Evolutionary conservation across 208 protist genomes (phyloP).

Genomic region (Trypanosoma grayi): DNA sequence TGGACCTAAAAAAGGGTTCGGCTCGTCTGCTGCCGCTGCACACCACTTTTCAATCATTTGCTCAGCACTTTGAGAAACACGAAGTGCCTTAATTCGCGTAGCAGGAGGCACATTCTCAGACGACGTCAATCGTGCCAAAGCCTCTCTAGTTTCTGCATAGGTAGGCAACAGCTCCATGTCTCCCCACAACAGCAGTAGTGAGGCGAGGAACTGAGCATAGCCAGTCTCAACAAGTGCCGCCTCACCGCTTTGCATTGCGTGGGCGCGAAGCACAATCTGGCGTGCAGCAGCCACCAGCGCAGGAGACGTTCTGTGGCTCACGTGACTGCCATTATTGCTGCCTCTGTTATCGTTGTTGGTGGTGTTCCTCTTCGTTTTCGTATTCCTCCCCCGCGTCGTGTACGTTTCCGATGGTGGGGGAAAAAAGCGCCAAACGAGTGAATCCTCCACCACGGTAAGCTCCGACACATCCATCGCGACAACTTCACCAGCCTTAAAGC

Average conservation of each 20-base stretch:
- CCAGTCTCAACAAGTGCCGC: constrained; percentile 1
- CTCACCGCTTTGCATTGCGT: constrained; percentile 1
- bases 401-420: constrained; percentile 1
- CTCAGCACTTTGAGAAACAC: constrained; percentile 2
- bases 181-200: constrained; percentile 10
- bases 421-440: constrained; percentile 14
- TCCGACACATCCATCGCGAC: constrained; percentile 25
- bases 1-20: background rate
- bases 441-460: constrained; percentile 10
- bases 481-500: constrained; percentile 13
- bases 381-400: background rate
- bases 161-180: constrained; percentile 14
- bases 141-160: background rate
- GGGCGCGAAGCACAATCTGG: constrained; percentile 17
- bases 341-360: background rate
- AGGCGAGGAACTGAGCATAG: constrained; percentile 20
- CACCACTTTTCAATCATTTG: constrained; percentile 1
- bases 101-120: background rate
- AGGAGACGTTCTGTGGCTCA: background rate
- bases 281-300: background rate
- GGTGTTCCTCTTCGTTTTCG: background rate
- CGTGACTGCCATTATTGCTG: background rate
- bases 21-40: background rate
- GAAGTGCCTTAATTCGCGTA: background rate
- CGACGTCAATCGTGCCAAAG: background rate